Evolutionary conservation across 768 basidiomycete genomes (phyloP).

Genomic region (Russula abietina): DNA sequence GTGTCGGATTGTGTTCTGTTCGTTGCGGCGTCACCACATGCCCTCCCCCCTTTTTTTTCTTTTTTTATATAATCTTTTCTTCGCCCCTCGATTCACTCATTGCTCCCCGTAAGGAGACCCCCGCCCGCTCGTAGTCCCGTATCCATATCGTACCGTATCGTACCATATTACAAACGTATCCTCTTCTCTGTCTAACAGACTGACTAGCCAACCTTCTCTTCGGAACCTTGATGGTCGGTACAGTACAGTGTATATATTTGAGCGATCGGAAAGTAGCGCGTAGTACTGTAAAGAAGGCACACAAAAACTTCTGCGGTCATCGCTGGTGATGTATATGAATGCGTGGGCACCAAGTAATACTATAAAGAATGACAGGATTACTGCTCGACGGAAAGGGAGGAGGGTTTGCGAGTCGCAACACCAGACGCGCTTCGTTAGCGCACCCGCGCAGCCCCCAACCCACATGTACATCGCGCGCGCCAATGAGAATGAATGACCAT

Average conservation of each 20-base stretch:
- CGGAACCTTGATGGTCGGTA: background rate
- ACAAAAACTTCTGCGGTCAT: background rate
- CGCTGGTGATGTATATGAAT: background rate
- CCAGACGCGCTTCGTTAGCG: too few relatives aligned
- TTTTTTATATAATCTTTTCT: background rate
- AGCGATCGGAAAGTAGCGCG: background rate
- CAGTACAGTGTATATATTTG: background rate
- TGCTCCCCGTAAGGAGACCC: slow-evolving; percentile 14
- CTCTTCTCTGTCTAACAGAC: slow-evolving; percentile 7
- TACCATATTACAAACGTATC: slow-evolving; percentile 22
- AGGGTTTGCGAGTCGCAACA: too few relatives aligned
- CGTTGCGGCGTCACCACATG: slow-evolving; percentile 14
- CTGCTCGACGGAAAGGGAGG: too few relatives aligned
- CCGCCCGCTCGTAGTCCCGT: slow-evolving; percentile 3
- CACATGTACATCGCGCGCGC: too few relatives aligned
- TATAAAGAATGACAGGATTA: too few relatives aligned
- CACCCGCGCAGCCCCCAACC: too few relatives aligned
- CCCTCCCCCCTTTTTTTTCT: background rate
- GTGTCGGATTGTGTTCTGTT: slow-evolving; percentile 9
- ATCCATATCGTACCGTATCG: slow-evolving; percentile 17
- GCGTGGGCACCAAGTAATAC: too few relatives aligned
- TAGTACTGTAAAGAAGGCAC: background rate
- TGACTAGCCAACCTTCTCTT: background rate
- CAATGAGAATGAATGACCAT: too few relatives aligned
- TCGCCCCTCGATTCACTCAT: slow-evolving; percentile 6